Evolutionary conservation across 768 basidiomycete genomes (phyloP), one percentile per base, ranked within the genome.

Genomic region (Mycena chlorophos): DNA sequence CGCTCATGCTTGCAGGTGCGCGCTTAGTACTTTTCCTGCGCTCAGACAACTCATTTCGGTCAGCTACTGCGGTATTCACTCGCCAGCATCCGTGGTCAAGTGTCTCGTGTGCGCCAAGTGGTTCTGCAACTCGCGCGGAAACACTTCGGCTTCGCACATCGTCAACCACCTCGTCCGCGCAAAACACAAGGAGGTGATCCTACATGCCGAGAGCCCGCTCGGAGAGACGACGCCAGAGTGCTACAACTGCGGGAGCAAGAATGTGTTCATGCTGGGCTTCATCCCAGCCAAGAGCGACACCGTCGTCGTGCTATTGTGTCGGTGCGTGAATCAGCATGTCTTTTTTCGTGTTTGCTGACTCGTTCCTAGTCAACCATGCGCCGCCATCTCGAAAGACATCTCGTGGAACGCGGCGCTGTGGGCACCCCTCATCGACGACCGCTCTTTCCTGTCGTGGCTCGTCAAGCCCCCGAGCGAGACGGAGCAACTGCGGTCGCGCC

Each of bases 201-300:
- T 99, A 27, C 97, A 99, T 67, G 89, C 91, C 49, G 96, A 98
- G 65, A 89, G 90, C 55, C 93, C 96, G 2, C 79, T 99, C 3
- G 97, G 97, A 2, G 97, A 98, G 73, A 98, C 97, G 1, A 91
- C 92, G 0, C 97, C 97, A 0, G 97, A 99, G 75, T 99, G 97
- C 71, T 99, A 99, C 78, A 95, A 94, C 66, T 99, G 97, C 67
- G 97, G 97, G 16, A 95, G 91, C 77, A 98, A 97, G 75, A 99
- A 99, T 67, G 97, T 98, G 13, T 99, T 99, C 68, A 94, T 98
- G 91, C 83, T 99, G 17, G 97, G 97, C 3, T 99, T 99, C 66
- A 99, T 99, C 65, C 97, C 97, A 2, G 97, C 97, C 19, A 99
- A 99, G 76, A 93, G 91, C 67, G 97, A 99, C 67, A 98, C 97